A percentile compares a stretch with the other conserved stretches of the same genome.
phyloP scores from a whole-genome alignment of 164 flowering plant genomes.

The Dillenia turbinata region DNA sequence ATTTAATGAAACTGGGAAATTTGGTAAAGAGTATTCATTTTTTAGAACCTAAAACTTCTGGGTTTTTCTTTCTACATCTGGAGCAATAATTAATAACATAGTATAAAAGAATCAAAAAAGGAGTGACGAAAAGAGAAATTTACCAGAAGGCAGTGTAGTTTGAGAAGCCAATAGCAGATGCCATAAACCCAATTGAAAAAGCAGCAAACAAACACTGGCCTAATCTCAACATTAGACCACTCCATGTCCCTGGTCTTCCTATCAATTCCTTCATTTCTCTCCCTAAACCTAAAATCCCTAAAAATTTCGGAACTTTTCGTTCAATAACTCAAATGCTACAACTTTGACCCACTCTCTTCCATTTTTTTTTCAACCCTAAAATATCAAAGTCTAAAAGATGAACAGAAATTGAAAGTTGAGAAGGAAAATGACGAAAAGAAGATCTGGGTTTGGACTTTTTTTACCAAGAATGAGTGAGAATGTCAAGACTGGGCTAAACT shows the following conservation, averaged over 20 bases:
- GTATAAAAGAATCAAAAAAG: neutral
- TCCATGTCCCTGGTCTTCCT: slow-evolving; percentile 72
- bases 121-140: neutral
- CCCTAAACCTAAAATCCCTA: neutral
- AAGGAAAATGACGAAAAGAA: too few relatives aligned
- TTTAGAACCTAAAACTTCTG: too few relatives aligned
- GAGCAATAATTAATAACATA: neutral
- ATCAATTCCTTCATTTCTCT: slow-evolving; percentile 59
- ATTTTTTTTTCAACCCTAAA: too few relatives aligned
- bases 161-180: slow-evolving; percentile 57
- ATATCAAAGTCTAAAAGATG: too few relatives aligned
- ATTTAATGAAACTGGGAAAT: too few relatives aligned
- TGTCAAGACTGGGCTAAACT: too few relatives aligned
- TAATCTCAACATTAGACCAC: slow-evolving; percentile 58
- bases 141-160: slow-evolving; percentile 85
- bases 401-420: too few relatives aligned
- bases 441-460: too few relatives aligned
- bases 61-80: too few relatives aligned
- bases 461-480: too few relatives aligned
- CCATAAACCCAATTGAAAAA: slow-evolving; percentile 68
- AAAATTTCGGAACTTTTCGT: neutral
- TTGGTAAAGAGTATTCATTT: too few relatives aligned
- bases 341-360: too few relatives aligned
- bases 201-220: slow-evolving; percentile 74
- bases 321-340: neutral